Base-by-base conservation (phyloP, 495 filamentous ascomycete genomes). In the Peziza echinospora region DNA sequence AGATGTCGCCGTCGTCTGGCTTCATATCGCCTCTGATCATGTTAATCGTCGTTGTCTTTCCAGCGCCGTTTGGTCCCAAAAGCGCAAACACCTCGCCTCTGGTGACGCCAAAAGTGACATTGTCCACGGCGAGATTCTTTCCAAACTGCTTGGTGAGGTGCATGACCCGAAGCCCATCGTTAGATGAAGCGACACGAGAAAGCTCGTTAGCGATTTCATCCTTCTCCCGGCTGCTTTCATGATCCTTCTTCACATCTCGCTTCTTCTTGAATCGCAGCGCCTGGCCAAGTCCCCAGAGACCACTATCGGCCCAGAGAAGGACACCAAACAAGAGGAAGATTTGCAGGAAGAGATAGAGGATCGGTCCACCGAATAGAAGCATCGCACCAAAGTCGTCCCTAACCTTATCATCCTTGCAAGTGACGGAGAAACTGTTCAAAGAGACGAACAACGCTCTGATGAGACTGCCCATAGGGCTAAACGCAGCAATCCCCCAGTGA, bases 1-100 rank as follows among this genome's bases (percentile, higher is more conserved):
- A 73, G 30, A 92, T 71, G 44, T 84, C 77, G 46, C 78, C 77
- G 6, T 59, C 54, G 39, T 68, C 67, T 0, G 83, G 82, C 24
- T 72, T 70, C 44, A 85, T 67, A 52, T 92, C 84, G n/a, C 83
- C 84, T 47, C 84, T 72, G 60, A 93, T 80, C 28, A 91, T 65
- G 16, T 71, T 77, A 61, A 93, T 86, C 5, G 78, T 87, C 4
- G 82, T 89, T 4, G 74, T 78, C 56, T 93, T 93, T 42, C 84
- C 84, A 0, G 84, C 84, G 21, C 83, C 84, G 58, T 93, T 93
- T 19, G 84, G 82, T 5, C 84, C 84, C 5, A 93, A 71, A 1
- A 91, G 70, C 1, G 83, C 82, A 60, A 91, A 91, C 11, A 86
- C 77, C 57, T 89, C 78, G 46, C 78, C 76, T 42, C 71, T 73